Conservation (phyloP, 2,329 filamentous ascomycete genomes). For the Phialophora tarda region DNA sequence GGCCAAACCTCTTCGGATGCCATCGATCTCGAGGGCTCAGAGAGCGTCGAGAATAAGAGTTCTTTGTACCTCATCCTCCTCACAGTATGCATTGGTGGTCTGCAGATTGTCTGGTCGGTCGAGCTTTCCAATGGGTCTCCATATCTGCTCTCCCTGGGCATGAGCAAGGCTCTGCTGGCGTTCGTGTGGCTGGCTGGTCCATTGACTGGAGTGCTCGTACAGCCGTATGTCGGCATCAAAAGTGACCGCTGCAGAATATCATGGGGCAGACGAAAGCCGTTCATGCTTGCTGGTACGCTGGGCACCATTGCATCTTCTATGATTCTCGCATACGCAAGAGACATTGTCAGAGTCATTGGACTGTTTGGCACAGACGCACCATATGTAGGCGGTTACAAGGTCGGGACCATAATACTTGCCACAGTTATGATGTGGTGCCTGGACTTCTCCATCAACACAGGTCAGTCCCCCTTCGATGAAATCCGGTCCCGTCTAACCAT, state of each 20-base stretch:
- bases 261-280: slow-evolving; percentile 81
- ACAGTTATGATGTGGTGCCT: slow-evolving; percentile 87
- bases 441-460: slow-evolving; percentile 93
- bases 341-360: slow-evolving; percentile 71
- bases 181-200: slow-evolving; percentile 85
- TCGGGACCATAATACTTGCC: slow-evolving; percentile 74
- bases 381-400: slow-evolving; percentile 68
- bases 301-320: slow-evolving; percentile 72
- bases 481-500: slow-evolving; percentile 22
- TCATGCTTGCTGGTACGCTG: slow-evolving; percentile 73
- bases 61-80: slow-evolving; percentile 83
- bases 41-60: slow-evolving; percentile 65
- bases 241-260: slow-evolving; percentile 76
- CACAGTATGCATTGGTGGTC: slow-evolving; percentile 82
- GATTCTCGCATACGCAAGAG: slow-evolving; percentile 74
- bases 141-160: slow-evolving; percentile 76
- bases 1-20: slow-evolving; percentile 23
- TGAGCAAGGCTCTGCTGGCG: slow-evolving; percentile 82
- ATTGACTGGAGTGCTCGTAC: slow-evolving; percentile 76
- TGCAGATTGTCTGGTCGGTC: slow-evolving; percentile 95
- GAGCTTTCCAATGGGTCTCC: slow-evolving; percentile 92
- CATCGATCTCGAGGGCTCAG: slow-evolving; percentile 29
- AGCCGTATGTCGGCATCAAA: slow-evolving; percentile 80
- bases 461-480: slow-evolving; percentile 52
- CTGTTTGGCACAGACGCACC: slow-evolving; percentile 72